Percentiles rank a stretch among this genome's conserved stretches.
Conservation (phyloP, 169 alveolate species). For the Nephromyces sp. region DNA sequence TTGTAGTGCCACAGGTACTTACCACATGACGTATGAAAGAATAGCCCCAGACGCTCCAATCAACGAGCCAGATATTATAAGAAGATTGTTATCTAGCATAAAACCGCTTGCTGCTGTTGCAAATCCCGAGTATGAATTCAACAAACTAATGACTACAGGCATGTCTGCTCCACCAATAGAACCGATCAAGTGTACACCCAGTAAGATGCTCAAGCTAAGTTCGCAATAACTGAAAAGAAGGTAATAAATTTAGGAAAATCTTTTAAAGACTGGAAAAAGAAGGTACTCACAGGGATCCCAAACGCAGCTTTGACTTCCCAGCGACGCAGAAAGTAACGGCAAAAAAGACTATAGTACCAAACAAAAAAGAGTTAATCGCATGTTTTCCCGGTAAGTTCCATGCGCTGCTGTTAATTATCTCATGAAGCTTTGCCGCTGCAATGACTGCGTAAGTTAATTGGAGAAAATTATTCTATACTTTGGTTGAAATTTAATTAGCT, state of each 20-base stretch:
- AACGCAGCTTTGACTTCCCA: constrained; percentile 6
- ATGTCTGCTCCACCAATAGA: constrained; percentile 30
- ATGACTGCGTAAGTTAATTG: constrained; percentile 38
- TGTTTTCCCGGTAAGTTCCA: constrained; percentile 60
- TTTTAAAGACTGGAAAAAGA: too few relatives aligned
- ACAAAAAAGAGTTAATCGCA: constrained; percentile 26
- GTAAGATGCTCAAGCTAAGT: too few relatives aligned
- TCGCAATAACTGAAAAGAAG: too few relatives aligned
- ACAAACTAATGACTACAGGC: constrained; percentile 49
- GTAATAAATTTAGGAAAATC: too few relatives aligned
- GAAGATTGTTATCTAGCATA: constrained; percentile 71
- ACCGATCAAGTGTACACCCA: too few relatives aligned
- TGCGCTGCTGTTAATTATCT: constrained; percentile 58
- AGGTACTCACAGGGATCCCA: constrained; percentile 19
- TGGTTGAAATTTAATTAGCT: not conserved
- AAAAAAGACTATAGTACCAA: constrained; percentile 15
- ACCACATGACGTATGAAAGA: constrained; percentile 86
- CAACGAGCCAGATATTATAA: constrained; percentile 84
- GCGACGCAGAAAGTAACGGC: constrained; percentile 21
- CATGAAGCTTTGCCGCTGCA: constrained; percentile 84
- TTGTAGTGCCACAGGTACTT: constrained; percentile 28
- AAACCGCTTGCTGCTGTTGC: constrained; percentile 56
- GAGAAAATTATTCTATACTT: not conserved
- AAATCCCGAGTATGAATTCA: constrained; percentile 70
- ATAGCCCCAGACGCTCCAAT: constrained; percentile 89